Conservation (phyloP, 1,284 basidiomycete species). For the Naganishia cerealis region DNA sequence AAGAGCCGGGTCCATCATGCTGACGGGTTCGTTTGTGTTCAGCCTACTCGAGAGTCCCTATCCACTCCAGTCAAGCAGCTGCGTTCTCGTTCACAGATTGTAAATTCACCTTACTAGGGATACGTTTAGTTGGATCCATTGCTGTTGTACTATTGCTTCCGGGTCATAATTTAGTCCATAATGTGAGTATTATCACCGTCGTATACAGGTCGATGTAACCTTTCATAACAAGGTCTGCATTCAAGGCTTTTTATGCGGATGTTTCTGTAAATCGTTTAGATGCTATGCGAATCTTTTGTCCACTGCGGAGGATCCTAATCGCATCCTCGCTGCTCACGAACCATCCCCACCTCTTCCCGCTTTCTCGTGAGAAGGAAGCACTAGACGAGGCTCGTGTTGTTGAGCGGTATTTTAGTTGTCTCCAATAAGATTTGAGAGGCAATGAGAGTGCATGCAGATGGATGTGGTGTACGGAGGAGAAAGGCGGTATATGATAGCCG, state of each 20-base stretch:
- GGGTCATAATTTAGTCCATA: constrained; percentile 26
- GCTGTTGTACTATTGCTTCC: constrained; percentile 18
- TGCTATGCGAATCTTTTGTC: constrained; percentile 25
- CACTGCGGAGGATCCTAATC: constrained; percentile 19
- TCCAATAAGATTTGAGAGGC: constrained; percentile 61
- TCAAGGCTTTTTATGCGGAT: background rate
- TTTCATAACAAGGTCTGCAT: no score
- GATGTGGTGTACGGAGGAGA: constrained; percentile 73
- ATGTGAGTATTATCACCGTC: constrained; percentile 1
- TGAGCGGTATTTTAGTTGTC: constrained; percentile 64
- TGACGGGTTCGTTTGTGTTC: background rate
- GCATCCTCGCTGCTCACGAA: constrained; percentile 57
- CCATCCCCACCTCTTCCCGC: constrained; percentile 72
- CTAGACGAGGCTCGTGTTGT: background rate
- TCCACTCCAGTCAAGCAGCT: constrained; percentile 57
- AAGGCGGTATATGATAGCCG: constrained; percentile 80
- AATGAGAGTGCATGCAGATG: constrained; percentile 75
- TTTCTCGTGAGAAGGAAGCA: constrained; percentile 1
- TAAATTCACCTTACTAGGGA: constrained; percentile 38
- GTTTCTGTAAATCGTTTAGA: background rate
- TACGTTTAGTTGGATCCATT: background rate
- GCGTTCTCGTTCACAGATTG: constrained; percentile 39
- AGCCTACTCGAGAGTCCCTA: constrained; percentile 76
- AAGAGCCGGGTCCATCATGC: background rate
- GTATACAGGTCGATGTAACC: background rate